These are phyloP conservation scores for Fusarium sp. DNA, from an alignment of 2,329 filamentous ascomycete genomes.

Conservation along the genomic window DNA sequence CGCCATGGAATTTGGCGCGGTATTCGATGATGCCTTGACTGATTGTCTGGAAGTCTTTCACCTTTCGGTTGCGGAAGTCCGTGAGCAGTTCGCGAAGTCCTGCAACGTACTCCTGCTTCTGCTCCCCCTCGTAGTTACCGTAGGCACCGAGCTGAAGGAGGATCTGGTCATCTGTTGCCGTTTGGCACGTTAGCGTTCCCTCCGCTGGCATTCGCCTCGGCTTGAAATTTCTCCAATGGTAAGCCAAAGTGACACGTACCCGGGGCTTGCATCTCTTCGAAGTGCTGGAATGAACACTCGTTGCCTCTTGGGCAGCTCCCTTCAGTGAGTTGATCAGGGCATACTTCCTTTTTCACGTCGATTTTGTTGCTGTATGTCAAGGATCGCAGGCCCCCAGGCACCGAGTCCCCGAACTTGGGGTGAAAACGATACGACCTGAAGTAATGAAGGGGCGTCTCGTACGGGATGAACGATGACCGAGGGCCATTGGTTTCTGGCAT, in stretches of 20 bases:
- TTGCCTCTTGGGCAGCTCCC: constrained; percentile 77
- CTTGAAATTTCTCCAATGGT: constrained; percentile 32
- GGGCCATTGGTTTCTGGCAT: constrained; percentile 2
- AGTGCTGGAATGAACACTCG: constrained; percentile 84
- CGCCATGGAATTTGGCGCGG: constrained; percentile 72
- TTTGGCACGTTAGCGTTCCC: constrained; percentile 61
- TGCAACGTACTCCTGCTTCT: constrained; percentile 70
- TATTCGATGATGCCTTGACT: constrained; percentile 76
- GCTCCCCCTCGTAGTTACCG: constrained; percentile 71
- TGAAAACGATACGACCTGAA: constrained; percentile 95
- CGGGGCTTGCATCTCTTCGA: constrained; percentile 59
- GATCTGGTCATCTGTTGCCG: constrained; percentile 75
- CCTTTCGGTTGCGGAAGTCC: constrained; percentile 68
- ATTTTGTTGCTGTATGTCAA: constrained; percentile 95
- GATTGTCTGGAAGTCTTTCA: constrained; percentile 75
- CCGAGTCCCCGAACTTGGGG: constrained; percentile 75
- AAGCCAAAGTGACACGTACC: constrained; percentile 49
- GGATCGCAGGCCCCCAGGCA: constrained; percentile 84
- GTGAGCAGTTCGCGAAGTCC: constrained; percentile 73
- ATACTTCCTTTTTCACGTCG: constrained; percentile 78
- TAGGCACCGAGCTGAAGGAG: constrained; percentile 77
- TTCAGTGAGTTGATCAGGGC: constrained; percentile 78
- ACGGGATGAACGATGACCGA: constrained; percentile 63
- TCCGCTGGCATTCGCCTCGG: constrained; percentile 43
- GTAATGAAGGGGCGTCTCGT: constrained; percentile 83